A percentile compares a stretch with the other conserved stretches of the same genome.
phyloP scores from a whole-genome alignment of 2,329 filamentous ascomycete genomes.

The Camillea tinctor region DNA sequence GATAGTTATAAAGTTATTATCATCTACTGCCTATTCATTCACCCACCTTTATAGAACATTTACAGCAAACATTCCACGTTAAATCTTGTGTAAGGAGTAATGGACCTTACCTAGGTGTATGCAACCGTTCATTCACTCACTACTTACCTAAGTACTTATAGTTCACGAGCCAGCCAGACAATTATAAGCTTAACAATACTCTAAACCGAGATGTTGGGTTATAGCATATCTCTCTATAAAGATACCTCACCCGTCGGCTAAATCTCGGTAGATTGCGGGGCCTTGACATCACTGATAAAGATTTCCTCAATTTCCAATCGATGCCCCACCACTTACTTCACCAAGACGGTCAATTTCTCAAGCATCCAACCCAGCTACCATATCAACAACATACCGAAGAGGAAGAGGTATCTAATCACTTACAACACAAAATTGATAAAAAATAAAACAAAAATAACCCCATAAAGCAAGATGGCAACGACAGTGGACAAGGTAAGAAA shows the following conservation, averaged over 20 bases:
- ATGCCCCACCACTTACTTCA: constrained; percentile 18
- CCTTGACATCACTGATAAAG: constrained; percentile 27
- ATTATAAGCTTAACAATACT: too few relatives aligned
- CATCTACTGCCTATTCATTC: too few relatives aligned
- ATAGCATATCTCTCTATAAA: background rate
- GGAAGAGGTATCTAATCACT: too few relatives aligned
- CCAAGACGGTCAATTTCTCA: constrained; percentile 7
- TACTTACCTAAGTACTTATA: too few relatives aligned
- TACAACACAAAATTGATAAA: background rate
- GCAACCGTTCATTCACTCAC: too few relatives aligned
- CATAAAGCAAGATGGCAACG: constrained; percentile 74
- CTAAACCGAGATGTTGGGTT: too few relatives aligned
- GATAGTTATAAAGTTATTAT: too few relatives aligned
- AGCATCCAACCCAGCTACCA: constrained; percentile 5
- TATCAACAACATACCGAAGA: background rate
- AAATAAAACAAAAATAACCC: background rate
- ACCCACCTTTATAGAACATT: too few relatives aligned
- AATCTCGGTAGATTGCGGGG: constrained; percentile 22
- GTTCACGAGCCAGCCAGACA: too few relatives aligned
- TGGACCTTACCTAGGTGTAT: too few relatives aligned
- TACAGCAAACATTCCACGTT: too few relatives aligned
- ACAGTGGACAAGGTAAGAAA: constrained; percentile 89
- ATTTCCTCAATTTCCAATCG: constrained; percentile 14
- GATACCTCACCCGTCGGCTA: constrained; percentile 12
- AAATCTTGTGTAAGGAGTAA: too few relatives aligned